Conservation (phyloP, 768 basidiomycete species). For the Lactarius akahatsu region DNA sequence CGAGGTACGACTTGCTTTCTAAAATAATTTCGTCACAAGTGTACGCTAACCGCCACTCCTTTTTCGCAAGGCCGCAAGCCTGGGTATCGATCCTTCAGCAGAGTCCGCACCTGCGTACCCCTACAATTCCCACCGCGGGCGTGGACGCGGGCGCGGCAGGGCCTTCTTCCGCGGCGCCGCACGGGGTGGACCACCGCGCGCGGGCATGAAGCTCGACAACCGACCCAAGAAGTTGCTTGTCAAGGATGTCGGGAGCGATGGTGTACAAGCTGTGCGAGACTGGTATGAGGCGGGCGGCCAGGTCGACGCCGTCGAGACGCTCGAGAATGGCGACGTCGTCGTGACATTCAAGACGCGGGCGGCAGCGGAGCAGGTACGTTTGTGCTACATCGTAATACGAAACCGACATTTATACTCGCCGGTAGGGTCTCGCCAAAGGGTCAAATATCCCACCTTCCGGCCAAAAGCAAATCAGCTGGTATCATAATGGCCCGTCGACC, state of each 20-base stretch:
- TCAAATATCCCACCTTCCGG: conserved; percentile 64
- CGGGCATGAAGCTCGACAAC: conserved; percentile 88
- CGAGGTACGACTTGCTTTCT: conserved; percentile 51
- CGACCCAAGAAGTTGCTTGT: conserved; percentile 78
- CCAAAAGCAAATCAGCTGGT: conserved; percentile 66
- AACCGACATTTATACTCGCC: background rate
- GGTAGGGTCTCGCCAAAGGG: conserved; percentile 72
- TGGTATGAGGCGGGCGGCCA: conserved; percentile 85
- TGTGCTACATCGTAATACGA: conserved; percentile 8
- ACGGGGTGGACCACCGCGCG: conserved; percentile 64
- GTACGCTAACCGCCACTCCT: background rate
- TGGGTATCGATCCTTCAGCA: conserved; percentile 54
- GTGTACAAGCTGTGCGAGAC: conserved; percentile 61
- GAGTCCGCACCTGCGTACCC: conserved; percentile 40
- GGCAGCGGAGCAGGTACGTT: conserved; percentile 72
- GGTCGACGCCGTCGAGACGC: conserved; percentile 59
- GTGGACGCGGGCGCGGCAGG: conserved; percentile 64
- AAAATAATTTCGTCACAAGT: background rate
- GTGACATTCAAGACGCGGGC: conserved; percentile 70
- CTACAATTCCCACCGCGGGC: conserved; percentile 46
- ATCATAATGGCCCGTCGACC: conserved; percentile 38
- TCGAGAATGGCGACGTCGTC: conserved; percentile 57
- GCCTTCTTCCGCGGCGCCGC: conserved; percentile 58
- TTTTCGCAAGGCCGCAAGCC: conserved; percentile 61
- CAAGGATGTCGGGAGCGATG: conserved; percentile 60